Evolutionary conservation across 2,329 filamentous ascomycete genomes (phyloP).

Genomic region (Fusarium kyushuense): DNA sequence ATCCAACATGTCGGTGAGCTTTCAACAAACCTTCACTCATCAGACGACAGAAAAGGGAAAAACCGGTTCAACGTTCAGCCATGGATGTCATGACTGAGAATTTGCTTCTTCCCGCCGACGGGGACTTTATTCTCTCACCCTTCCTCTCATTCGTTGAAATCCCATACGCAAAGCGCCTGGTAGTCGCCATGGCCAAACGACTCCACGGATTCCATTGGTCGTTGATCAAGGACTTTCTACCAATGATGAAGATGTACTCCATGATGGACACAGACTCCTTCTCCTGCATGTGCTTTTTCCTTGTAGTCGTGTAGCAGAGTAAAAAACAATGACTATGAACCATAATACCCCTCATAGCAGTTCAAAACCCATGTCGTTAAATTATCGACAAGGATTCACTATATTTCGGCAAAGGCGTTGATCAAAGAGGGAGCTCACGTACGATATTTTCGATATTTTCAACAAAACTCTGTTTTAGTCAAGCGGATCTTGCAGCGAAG

Average conservation of each 20-base stretch:
- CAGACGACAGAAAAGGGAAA: background rate
- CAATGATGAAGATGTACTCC: conserved; percentile 36
- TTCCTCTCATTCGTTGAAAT: conserved; percentile 42
- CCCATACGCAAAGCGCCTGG: conserved; percentile 40
- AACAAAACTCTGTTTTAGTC: conserved; percentile 24
- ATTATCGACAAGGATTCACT: conserved; percentile 41
- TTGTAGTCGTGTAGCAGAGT: no score
- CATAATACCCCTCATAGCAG: conserved; percentile 11
- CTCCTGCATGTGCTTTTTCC: conserved; percentile 36
- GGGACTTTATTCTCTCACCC: background rate
- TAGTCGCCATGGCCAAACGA: conserved; percentile 28
- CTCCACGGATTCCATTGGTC: conserved; percentile 39
- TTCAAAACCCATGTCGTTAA: conserved; percentile 19
- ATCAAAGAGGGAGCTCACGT: conserved; percentile 14
- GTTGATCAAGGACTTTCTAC: conserved; percentile 38
- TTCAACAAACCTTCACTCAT: background rate
- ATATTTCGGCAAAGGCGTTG: conserved; percentile 31
- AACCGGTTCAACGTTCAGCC: conserved; percentile 12
- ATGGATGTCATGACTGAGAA: conserved; percentile 17
- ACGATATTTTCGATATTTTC: background rate
- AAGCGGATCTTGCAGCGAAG: conserved; percentile 6
- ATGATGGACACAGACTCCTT: conserved; percentile 25
- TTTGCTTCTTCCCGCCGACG: conserved; percentile 33
- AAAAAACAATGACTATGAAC: no score
- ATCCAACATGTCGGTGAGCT: conserved; percentile 1